Conservation (phyloP, 179 eudicot species). For the Beta lomatogona region DNA sequence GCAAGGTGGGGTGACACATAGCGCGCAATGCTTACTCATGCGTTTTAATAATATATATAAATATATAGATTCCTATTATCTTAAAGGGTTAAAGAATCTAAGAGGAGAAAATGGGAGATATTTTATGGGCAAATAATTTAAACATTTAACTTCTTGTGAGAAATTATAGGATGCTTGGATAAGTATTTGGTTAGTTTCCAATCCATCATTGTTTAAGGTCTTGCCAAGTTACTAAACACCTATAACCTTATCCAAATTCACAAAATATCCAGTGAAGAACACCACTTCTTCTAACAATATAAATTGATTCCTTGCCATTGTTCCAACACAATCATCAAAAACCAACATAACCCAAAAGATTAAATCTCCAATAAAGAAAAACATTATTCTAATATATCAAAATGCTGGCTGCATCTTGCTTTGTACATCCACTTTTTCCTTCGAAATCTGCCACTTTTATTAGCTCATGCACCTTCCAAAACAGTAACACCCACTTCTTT, state of each 20-base stretch:
- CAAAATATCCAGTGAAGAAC: no score
- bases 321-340: background rate
- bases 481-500: background rate
- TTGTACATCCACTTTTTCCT: slow-evolving; percentile 14
- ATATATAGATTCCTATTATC: no score
- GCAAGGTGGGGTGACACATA: no score
- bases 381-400: background rate
- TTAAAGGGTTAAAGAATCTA: no score
- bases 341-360: no score
- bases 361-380: background rate
- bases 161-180: slow-evolving; percentile 3
- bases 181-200: background rate
- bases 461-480: slow-evolving; percentile 12
- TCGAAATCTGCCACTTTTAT: slow-evolving; percentile 1
- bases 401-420: slow-evolving; percentile 44
- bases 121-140: background rate
- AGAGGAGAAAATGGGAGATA: no score
- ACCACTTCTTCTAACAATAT: no score
- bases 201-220: background rate
- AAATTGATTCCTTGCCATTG: background rate
- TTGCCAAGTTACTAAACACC: no score
- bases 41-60: no score
- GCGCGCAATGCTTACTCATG: no score
- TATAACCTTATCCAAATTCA: no score
- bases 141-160: slow-evolving; percentile 5